Evolutionary conservation across 495 filamentous ascomycete species (phyloP), one percentile per base, ranked within the genome.

Genomic region (Entonaema liquescens): DNA sequence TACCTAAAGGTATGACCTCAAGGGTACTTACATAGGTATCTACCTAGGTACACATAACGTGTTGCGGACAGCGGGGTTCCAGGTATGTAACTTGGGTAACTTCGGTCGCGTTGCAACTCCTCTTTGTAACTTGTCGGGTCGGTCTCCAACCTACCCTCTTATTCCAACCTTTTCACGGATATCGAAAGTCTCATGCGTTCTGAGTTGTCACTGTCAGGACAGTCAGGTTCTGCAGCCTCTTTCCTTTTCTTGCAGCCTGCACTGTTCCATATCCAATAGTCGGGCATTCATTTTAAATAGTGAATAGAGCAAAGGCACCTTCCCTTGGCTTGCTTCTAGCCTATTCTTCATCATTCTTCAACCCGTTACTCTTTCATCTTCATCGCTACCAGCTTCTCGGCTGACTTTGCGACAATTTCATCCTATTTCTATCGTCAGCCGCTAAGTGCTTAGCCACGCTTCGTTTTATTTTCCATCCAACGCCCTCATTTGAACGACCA

Each of bases 141-240:
- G 19, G 19, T 47, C 42, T 47, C 42, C 19, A 47, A 47, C 42
- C 23, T 5, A 3, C 19, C 42, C 9, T 29, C 26, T 11, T 26
- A 53, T 53, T 53, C 29, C 49, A 47, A 23, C 19, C 15, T 5
- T 53, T 53, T 7, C 25, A 53, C 8, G 13, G 23, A 21, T 29
- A n/a, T 53, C 29, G 5, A 26, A 17, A 28, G 12, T 53, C 26
- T 60, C 49, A 67, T 61, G 64, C 64, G 29, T 59, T 53, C 57
- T 67, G 64, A 67, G 49, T 19, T 55, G 64, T 67, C 64, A 67
- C 57, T 28, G 26, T 67, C 57, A 55, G 33, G 33, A 19, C 29
- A 9, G 31, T 62, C 33, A 54, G 59, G 47, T 62, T 53, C 49
- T 42, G 33, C 60, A 55, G 33, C 25, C 35, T 54, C 23, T 19